A percentile compares a stretch with the other conserved stretches of the same genome.
Conservation (phyloP, 1,284 basidiomycete genomes). For the Apiotrichum gamsii region DNA sequence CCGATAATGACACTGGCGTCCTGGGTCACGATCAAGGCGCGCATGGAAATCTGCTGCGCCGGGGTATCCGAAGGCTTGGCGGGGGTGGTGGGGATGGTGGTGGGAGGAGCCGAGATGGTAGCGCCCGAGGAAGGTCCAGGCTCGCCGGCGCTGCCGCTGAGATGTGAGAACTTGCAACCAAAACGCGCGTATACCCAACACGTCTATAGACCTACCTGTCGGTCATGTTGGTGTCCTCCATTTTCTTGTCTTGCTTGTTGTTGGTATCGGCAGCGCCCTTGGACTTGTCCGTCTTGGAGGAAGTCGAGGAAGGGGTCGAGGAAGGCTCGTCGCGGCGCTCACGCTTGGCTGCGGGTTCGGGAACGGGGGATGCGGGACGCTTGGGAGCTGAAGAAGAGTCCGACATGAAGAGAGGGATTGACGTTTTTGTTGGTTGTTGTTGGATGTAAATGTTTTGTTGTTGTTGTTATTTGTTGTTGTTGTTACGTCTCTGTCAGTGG, state of each 20-base stretch:
- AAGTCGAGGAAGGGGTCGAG: slow-evolving; percentile 8
- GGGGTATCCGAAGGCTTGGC: slow-evolving; percentile 36
- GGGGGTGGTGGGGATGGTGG: slow-evolving; percentile 32
- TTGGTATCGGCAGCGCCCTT: neutral
- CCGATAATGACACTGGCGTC: slow-evolving; percentile 99
- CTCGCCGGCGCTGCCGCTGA: slow-evolving; percentile 21
- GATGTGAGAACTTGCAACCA: no score
- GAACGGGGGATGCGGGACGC: slow-evolving; percentile 30
- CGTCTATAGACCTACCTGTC: slow-evolving; percentile 40
- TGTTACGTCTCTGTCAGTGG: slow-evolving; percentile 11
- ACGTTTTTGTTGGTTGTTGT: slow-evolving; percentile 1
- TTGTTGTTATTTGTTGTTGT: neutral
- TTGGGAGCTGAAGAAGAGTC: slow-evolving; percentile 26
- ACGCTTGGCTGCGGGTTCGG: slow-evolving; percentile 26
- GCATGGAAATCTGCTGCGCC: slow-evolving; percentile 68
- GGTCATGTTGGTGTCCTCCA: slow-evolving; percentile 37
- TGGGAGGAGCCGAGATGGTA: slow-evolving; percentile 23
- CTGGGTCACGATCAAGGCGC: slow-evolving; percentile 95
- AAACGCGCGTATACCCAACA: no score
- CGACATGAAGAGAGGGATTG: slow-evolving; percentile 16
- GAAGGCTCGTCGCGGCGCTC: slow-evolving; percentile 20
- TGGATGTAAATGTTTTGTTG: neutral
- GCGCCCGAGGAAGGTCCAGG: slow-evolving; percentile 26
- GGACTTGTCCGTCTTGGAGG: slow-evolving; percentile 3
- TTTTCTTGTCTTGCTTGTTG: slow-evolving; percentile 26